Conservation (phyloP, 495 filamentous ascomycete genomes). For the Penicillium antarcticum region DNA sequence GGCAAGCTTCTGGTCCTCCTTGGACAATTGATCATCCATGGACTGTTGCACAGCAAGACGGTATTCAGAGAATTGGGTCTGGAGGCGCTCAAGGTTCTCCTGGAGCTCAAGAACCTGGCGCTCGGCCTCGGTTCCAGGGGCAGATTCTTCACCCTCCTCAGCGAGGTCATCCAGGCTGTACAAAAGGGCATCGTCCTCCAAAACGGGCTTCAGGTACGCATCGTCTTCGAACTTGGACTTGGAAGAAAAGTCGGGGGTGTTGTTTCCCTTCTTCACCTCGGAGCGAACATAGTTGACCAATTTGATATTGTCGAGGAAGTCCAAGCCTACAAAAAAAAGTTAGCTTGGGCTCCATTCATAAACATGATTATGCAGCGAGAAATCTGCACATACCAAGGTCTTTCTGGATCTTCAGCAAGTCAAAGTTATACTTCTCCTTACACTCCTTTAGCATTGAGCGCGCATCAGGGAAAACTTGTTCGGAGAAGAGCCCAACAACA, state of each 20-base stretch:
- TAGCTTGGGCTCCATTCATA: constrained; percentile 8
- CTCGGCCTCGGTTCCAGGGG: constrained; percentile 36
- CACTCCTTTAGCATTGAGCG: constrained; percentile 67
- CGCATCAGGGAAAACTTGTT: constrained; percentile 62
- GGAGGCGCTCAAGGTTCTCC: constrained; percentile 60
- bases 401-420: constrained; percentile 64
- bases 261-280: constrained; percentile 49
- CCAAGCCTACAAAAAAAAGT: constrained; percentile 50
- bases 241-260: constrained; percentile 52
- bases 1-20: constrained; percentile 39
- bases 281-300: constrained; percentile 78
- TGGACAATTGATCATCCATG: constrained; percentile 65
- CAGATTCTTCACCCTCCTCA: constrained; percentile 27
- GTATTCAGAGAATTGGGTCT: constrained; percentile 70
- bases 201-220: constrained; percentile 70
- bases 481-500: constrained; percentile 69
- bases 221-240: constrained; percentile 66
- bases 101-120: constrained; percentile 65
- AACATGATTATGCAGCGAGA: neutral
- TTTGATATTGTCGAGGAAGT: constrained; percentile 80
- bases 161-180: constrained; percentile 78
- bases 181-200: constrained; percentile 88
- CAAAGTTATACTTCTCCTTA: constrained; percentile 68
- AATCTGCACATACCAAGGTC: constrained; percentile 54
- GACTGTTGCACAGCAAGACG: constrained; percentile 64